Conservation (phyloP, 1,284 basidiomycete genomes). For the Abortiporus biennis region DNA sequence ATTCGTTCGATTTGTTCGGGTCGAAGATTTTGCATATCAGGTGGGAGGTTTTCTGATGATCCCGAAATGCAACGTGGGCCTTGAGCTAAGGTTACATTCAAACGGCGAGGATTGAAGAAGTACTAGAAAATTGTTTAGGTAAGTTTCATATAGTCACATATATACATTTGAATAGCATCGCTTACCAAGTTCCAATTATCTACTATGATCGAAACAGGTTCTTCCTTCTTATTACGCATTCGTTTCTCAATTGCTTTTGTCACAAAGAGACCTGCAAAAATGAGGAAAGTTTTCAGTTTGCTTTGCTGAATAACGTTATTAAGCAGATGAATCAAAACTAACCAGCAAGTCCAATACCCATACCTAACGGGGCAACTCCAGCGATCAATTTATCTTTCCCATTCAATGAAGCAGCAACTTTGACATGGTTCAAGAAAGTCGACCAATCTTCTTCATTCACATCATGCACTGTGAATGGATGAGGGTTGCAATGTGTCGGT, state of each 20-base stretch:
- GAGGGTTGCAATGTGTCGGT: slow-evolving; percentile 16
- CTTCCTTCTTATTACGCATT: slow-evolving; percentile 12
- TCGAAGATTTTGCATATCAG: slow-evolving; percentile 10
- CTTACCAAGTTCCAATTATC: slow-evolving; percentile 32
- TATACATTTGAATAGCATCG: too few relatives aligned
- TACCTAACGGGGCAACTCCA: slow-evolving; percentile 10
- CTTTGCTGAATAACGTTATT: not conserved
- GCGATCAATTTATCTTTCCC: slow-evolving; percentile 11
- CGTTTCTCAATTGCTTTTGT: slow-evolving; percentile 13
- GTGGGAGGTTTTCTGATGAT: slow-evolving; percentile 6
- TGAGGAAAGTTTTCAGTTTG: not conserved
- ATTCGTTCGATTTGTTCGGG: too few relatives aligned
- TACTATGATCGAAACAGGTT: slow-evolving; percentile 23
- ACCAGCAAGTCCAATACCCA: slow-evolving; percentile 7
- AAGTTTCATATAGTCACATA: not conserved
- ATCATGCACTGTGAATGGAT: slow-evolving; percentile 35
- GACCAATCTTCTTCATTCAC: slow-evolving; percentile 34
- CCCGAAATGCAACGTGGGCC: slow-evolving; percentile 24
- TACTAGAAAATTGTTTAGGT: slow-evolving; percentile 17
- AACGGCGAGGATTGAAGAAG: slow-evolving; percentile 30
- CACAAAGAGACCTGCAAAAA: slow-evolving; percentile 10
- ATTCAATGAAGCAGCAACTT: slow-evolving; percentile 11
- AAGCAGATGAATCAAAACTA: not conserved
- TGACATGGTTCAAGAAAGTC: slow-evolving; percentile 18
- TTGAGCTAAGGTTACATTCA: slow-evolving; percentile 30